Conservation (phyloP, 2,329 filamentous ascomycete genomes). For the Ophiostoma populinum region DNA sequence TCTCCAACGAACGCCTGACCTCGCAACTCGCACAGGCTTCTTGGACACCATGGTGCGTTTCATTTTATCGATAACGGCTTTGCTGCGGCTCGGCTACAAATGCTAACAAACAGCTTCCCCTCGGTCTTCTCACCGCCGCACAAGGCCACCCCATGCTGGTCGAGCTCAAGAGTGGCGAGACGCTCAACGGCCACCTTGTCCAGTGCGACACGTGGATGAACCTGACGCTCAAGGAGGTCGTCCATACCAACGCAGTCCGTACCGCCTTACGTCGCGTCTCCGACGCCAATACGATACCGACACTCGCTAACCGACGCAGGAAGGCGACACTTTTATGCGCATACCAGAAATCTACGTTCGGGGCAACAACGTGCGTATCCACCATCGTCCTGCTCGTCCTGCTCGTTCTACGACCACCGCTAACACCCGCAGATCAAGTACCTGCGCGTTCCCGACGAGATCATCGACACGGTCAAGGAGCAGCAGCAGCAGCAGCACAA, state of each 20-base stretch:
- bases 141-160: conserved; percentile 97
- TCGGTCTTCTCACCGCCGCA: conserved; percentile 81
- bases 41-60: conserved; percentile 8
- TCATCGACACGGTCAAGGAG: conserved; percentile 86
- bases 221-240: conserved; percentile 87
- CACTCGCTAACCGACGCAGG: conserved; percentile 27
- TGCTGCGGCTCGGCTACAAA: too few relatives aligned
- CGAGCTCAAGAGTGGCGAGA: conserved; percentile 94
- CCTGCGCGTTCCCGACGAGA: conserved; percentile 86
- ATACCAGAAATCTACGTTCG: conserved; percentile 91
- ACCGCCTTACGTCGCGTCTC: not conserved
- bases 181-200: conserved; percentile 87
- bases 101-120: conserved; percentile 38
- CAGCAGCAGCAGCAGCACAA: conserved; percentile 66
- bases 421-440: conserved; percentile 69
- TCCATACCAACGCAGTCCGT: conserved; percentile 72
- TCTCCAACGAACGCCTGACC: conserved; percentile 6
- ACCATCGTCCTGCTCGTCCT: not conserved
- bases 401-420: not conserved
- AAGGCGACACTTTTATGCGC: conserved; percentile 85
- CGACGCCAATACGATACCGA: not conserved
- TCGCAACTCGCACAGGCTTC: conserved; percentile 1
- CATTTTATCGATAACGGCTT: too few relatives aligned
- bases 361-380: conserved; percentile 71
- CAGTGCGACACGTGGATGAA: conserved; percentile 99